Conservation (phyloP, 2,329 filamentous ascomycete species). For the Epicoccum nigrum region DNA sequence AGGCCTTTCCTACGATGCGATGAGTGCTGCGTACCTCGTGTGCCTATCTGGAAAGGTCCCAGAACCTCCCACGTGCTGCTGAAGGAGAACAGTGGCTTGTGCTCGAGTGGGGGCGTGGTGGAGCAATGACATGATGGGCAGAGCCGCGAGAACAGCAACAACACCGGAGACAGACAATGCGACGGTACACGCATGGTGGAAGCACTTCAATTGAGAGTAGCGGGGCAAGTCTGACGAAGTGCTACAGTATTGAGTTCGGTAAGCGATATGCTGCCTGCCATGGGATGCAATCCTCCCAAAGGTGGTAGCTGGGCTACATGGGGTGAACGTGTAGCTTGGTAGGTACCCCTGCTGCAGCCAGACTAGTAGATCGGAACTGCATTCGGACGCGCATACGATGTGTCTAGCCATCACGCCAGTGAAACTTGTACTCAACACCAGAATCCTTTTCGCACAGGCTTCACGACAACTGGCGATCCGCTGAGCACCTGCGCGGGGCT, state of each 20-base stretch:
- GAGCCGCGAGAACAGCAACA: conserved; percentile 18
- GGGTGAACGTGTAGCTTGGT: conserved; percentile 17
- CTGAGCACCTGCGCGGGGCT: background rate
- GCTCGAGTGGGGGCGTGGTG: conserved; percentile 29
- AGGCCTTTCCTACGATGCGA: background rate
- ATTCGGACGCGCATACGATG: conserved; percentile 32
- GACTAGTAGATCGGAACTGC: conserved; percentile 26
- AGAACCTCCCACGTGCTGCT: conserved; percentile 57
- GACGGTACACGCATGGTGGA: conserved; percentile 3
- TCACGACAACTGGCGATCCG: conserved; percentile 6
- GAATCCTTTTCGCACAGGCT: conserved; percentile 7
- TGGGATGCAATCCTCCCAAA: background rate
- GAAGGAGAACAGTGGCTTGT: conserved; percentile 37
- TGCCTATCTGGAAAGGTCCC: conserved; percentile 65
- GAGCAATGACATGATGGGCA: conserved; percentile 21
- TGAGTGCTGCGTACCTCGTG: conserved; percentile 55
- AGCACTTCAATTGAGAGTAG: background rate
- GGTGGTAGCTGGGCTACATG: conserved; percentile 16
- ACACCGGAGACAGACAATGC: conserved; percentile 4
- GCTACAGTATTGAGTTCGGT: background rate
- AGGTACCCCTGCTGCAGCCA: conserved; percentile 14
- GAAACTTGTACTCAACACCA: conserved; percentile 25
- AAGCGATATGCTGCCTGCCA: background rate
- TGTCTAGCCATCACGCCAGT: conserved; percentile 24
- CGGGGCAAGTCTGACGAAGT: background rate